Conservation (phyloP, 2,329 filamentous ascomycete species). For the Cryoendolithus antarcticus region DNA sequence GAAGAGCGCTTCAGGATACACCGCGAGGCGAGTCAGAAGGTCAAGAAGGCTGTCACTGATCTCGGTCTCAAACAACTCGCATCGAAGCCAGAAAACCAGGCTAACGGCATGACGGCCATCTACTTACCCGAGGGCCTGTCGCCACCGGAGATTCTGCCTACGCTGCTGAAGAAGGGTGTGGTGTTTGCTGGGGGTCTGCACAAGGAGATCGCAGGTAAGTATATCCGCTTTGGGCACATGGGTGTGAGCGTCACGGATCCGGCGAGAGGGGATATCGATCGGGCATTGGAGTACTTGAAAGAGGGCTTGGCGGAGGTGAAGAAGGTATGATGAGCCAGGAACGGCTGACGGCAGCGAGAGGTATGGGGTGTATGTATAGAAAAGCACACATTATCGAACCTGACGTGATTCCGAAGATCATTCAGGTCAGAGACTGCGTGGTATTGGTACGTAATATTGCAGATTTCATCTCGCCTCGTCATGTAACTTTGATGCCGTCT, state of each 20-base stretch:
- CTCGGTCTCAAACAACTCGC: constrained; percentile 83
- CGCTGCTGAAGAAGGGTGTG: constrained; percentile 72
- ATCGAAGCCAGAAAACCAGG: constrained; percentile 74
- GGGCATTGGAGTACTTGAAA: constrained; percentile 67
- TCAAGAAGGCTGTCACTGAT: constrained; percentile 71
- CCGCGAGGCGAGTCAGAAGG: constrained; percentile 62
- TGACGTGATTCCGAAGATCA: too few relatives aligned
- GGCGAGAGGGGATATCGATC: constrained; percentile 67
- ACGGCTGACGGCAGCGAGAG: too few relatives aligned
- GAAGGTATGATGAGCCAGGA: too few relatives aligned
- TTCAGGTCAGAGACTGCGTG: too few relatives aligned
- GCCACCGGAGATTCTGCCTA: constrained; percentile 72
- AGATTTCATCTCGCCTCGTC: too few relatives aligned
- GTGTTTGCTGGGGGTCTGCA: constrained; percentile 93
- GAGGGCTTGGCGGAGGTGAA: constrained; percentile 55
- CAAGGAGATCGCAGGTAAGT: constrained; percentile 87
- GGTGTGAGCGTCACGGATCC: constrained; percentile 82
- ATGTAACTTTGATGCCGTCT: too few relatives aligned
- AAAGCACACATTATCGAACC: too few relatives aligned
- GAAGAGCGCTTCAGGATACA: constrained; percentile 75
- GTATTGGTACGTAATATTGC: too few relatives aligned
- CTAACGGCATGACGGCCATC: constrained; percentile 95
- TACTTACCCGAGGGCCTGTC: constrained; percentile 79
- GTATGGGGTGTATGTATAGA: too few relatives aligned
- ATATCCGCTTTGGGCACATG: constrained; percentile 96